Evolutionary conservation across 1,284 basidiomycete genomes (phyloP), one percentile per base, ranked within the genome.

Genomic region (Cryptococcus sp.): DNA sequence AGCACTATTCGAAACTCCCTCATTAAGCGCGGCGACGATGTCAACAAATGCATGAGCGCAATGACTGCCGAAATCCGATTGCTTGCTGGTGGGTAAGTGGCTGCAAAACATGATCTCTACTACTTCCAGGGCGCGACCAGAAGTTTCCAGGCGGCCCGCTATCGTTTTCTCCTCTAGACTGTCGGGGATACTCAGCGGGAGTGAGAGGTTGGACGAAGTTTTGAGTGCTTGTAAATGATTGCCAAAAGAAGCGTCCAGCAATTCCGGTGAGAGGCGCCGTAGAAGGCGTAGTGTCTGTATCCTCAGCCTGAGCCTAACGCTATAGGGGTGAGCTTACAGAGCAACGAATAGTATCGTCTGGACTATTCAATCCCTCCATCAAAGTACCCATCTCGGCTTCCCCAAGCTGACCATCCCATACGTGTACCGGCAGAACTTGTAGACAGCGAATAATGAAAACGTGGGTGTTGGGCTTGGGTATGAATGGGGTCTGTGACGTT

Each of bases 331-430:
- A 28, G 19, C 69, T 45, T 50, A 74, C 72, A 40, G 54, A 49
- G 31, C 60, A 51, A 18, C 73, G 63, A 7, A 72, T 56, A 3
- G 56, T 65, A 23, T 54, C 46, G 46, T 75, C 73, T 0, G 25
- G 18, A 46, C 62, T 62, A 34, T 73, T 60, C 2, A 73, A 51
- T 2, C 70, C 73, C 22, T 62, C 55, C 68, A 74, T 71, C 19
- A 75, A 53, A 7, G 57, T 49, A 0, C 49, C 50, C 72, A 75
- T 73, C 42, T 66, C 63, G 2, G 16, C 48, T 32, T 72, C 64
- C 1, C 55, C 63, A 11, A 75, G 49, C 1, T 52, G 53, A 0
- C 54, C 54, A 43, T 66, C 67, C 69, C 67, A 70, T 4, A 51
- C 22, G 2, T 42, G 42, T 1, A 45, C 34, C 2, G 65, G 65